Conservation (phyloP, 208 protist genomes). For the Acanthamoeba lenticulata region DNA sequence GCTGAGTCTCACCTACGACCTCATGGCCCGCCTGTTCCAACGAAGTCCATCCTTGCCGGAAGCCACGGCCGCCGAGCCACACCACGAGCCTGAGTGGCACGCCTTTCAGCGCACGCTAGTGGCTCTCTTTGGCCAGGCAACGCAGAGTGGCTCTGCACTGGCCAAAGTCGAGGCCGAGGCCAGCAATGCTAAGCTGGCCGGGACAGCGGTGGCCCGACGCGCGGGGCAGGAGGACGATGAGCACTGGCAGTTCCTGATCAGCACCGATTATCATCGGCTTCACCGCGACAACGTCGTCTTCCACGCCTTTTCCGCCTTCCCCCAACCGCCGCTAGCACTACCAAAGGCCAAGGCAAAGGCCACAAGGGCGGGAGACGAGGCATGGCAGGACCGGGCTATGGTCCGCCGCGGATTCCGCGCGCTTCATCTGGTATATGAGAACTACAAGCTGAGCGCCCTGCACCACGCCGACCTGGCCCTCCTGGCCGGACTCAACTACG, state of each 20-base stretch:
- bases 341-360: not conserved
- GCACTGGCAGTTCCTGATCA: not conserved
- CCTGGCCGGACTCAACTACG: not conserved
- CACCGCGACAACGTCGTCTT: not conserved
- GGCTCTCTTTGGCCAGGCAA: not conserved
- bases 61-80: not conserved
- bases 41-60: not conserved
- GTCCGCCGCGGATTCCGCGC: not conserved
- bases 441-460: conserved; percentile 22
- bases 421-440: conserved; percentile 44
- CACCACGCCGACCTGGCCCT: not conserved
- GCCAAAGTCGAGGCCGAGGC: too few species aligned
- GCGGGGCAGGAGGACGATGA: not conserved
- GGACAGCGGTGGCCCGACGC: not conserved
- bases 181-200: not conserved
- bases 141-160: too few species aligned
- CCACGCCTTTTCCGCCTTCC: not conserved
- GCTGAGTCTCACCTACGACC: not conserved
- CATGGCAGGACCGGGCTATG: not conserved
- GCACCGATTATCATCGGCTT: not conserved
- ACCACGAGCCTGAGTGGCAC: not conserved
- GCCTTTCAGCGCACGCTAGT: not conserved
- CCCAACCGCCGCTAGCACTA: not conserved
- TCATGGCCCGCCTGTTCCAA: not conserved
- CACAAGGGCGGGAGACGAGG: not conserved